phyloP scores from a whole-genome alignment of 2,329 filamentous ascomycete genomes.

The Fonsecaea nubica region DNA sequence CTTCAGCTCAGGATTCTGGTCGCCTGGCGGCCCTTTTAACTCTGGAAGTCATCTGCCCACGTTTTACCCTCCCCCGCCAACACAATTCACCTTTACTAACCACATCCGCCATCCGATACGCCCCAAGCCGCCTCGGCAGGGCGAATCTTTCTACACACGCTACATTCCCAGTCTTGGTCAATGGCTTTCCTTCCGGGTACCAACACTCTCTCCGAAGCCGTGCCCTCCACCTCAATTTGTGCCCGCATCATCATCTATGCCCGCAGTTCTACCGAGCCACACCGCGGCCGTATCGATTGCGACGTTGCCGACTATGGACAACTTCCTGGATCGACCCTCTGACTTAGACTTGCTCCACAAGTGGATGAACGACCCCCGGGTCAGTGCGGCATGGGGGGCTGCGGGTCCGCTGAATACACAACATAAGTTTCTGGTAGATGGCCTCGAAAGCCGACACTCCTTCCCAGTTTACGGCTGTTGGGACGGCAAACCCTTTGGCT shows the following conservation, averaged over 20 bases:
- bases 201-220: conserved; percentile 67
- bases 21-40: conserved; percentile 70
- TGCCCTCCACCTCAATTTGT: conserved; percentile 69
- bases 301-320: conserved; percentile 45
- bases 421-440: conserved; percentile 70
- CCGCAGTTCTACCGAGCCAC: conserved; percentile 38
- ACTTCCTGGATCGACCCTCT: conserved; percentile 57
- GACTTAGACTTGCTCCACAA: conserved; percentile 75
- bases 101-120: conserved; percentile 83
- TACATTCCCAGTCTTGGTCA: conserved; percentile 82
- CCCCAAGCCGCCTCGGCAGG: conserved; percentile 86
- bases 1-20: conserved; percentile 36
- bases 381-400: conserved; percentile 83
- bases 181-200: conserved; percentile 87
- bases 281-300: conserved; percentile 40
- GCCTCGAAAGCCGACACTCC: conserved; percentile 72
- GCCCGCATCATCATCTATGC: conserved; percentile 52
- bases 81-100: conserved; percentile 80
- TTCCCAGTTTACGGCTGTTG: conserved; percentile 93
- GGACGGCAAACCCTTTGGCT: conserved; percentile 94
- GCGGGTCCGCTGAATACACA: conserved; percentile 63
- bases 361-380: conserved; percentile 89
- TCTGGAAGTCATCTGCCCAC: conserved; percentile 86
- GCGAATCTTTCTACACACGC: conserved; percentile 88
- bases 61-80: conserved; percentile 83